A percentile compares a stretch with the other conserved stretches of the same genome.
Conservation (phyloP, 345 rosid species). For the Syzygium aqueum region DNA sequence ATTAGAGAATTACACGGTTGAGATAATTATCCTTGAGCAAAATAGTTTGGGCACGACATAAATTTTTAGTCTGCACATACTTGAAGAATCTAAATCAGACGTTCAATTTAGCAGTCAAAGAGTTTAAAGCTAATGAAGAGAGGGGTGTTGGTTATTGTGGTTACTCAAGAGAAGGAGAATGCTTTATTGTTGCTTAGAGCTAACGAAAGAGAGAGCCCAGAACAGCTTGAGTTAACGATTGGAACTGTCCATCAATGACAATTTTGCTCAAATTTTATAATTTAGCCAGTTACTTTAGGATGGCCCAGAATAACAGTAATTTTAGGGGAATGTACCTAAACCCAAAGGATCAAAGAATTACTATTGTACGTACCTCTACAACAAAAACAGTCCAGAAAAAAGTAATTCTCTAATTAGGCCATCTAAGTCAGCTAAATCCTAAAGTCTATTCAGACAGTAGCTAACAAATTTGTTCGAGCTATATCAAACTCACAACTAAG, state of each 20-base stretch:
- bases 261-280: neutral
- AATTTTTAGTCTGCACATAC: neutral
- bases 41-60: neutral
- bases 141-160: conserved; percentile 20
- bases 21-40: neutral
- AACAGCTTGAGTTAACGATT: conserved; percentile 29
- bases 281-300: neutral
- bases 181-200: conserved; percentile 21
- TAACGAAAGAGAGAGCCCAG: conserved; percentile 30
- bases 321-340: neutral
- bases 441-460: neutral
- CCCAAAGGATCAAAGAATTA: neutral
- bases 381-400: neutral
- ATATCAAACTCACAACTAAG: neutral
- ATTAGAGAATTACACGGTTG: neutral
- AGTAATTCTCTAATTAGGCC: neutral
- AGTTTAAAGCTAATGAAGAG: conserved; percentile 32
- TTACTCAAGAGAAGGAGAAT: conserved; percentile 18
- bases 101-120: conserved; percentile 22
- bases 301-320: neutral
- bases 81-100: conserved; percentile 18
- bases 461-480: neutral
- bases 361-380: neutral
- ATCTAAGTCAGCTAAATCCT: neutral
- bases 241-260: conserved; percentile 13